phyloP scores from a whole-genome alignment of 106 monocot genomes.

The Platanthera guangdongensis region DNA sequence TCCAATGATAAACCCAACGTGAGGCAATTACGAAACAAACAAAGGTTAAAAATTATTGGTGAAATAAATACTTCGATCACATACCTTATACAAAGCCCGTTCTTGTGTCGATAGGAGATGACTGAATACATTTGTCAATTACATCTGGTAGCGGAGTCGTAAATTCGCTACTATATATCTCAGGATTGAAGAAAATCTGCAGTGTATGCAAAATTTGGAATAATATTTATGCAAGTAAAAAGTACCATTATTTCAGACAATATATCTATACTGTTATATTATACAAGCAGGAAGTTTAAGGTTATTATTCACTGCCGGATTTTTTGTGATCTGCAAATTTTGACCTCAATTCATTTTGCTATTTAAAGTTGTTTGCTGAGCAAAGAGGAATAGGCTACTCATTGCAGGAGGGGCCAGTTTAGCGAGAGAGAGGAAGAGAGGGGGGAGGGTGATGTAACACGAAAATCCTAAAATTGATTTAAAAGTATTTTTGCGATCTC shows the following conservation, averaged over 20 bases:
- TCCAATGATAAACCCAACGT: neutral
- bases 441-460: too few relatives aligned
- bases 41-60: neutral
- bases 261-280: too few relatives aligned
- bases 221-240: neutral
- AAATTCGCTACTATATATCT: conserved; percentile 59
- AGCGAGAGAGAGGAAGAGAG: too few relatives aligned
- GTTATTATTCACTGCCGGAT: too few relatives aligned
- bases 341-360: too few relatives aligned
- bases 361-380: too few relatives aligned
- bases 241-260: neutral
- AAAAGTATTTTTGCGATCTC: too few relatives aligned
- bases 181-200: conserved; percentile 89
- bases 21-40: neutral
- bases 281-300: too few relatives aligned
- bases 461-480: too few relatives aligned
- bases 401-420: too few relatives aligned
- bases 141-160: conserved; percentile 51
- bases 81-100: conserved; percentile 79
- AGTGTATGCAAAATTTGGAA: conserved; percentile 6
- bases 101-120: conserved; percentile 88
- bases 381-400: too few relatives aligned
- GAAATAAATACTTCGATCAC: neutral
- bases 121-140: conserved; percentile 81
- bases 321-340: too few relatives aligned